Base-by-base conservation (phyloP, 805 yeast species). In the Pachysolen tannophilus region DNA sequence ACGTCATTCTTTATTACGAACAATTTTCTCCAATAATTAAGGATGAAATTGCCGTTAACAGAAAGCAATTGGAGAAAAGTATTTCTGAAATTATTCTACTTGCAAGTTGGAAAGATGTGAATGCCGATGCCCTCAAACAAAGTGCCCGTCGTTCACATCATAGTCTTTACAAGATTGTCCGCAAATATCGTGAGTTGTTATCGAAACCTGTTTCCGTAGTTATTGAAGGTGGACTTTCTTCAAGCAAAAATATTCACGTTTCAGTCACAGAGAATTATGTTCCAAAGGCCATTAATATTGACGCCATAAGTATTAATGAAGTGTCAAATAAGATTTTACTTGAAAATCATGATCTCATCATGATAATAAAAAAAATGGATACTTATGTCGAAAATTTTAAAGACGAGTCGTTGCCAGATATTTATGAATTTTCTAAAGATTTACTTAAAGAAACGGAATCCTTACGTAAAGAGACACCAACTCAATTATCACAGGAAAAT, bases 81-180 rank as follows among this genome's bases (percentile, higher is more conserved):
- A 72, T 92, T 8, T 68, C 76, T 24, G 98, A 92, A 39, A 79
- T 87, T 3, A 86, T 92, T 28, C 60, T 85, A 30, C 65, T 92
- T 11, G 97, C 98, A 2, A 84, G 95, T 49, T 94, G 97, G 97
- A 87, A 88, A 47, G 99, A 92, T 60, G 88, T 87, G 9, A 94
- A 92, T 49, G 75, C 87, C 29, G 94, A 83, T 50, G 95, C 98
- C 0, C 67, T 92, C 48, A 87, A 85, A 46, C 97, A 88, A 57
- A 85, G 96, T 57, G 92, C 98, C 5, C 77, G 86, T 43, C 74
- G 82, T 32, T 87, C 97, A 1, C 98, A 94, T 51, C 75, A 76
- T 43, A 75, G 69, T 46, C 74, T 92, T 35, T 90, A 80, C 72
- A 92, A 87, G 56, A 54, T 83, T 34, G 82, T 90, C 8, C 70